Evolutionary conservation across 495 filamentous ascomycete species (phyloP).

Genomic region (Daldinia vernicosa): DNA sequence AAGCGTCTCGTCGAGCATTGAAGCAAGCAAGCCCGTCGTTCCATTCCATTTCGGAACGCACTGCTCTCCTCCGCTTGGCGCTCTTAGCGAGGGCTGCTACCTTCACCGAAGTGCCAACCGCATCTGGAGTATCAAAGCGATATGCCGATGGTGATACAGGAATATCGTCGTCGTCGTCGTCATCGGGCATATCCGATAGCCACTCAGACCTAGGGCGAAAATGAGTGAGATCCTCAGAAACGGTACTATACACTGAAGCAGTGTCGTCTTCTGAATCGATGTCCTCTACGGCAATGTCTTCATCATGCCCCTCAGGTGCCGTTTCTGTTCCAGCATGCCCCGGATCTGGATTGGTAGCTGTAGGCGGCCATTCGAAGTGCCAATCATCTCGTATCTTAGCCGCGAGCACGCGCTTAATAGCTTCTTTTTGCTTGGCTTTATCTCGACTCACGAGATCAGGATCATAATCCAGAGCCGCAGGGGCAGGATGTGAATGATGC

Average conservation of each 20-base stretch:
- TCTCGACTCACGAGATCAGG: constrained; percentile 64
- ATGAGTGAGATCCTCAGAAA: constrained; percentile 54
- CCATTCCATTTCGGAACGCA: constrained; percentile 82
- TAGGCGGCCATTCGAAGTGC: constrained; percentile 58
- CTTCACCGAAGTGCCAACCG: constrained; percentile 58
- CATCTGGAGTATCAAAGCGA: constrained; percentile 71
- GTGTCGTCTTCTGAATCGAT: constrained; percentile 50
- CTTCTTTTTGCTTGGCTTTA: constrained; percentile 63
- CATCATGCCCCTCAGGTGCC: constrained; percentile 4
- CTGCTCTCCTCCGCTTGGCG: constrained; percentile 66
- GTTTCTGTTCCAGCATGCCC: neutral
- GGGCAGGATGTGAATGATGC: constrained; percentile 45
- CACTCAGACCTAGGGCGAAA: constrained; percentile 57
- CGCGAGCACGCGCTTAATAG: constrained; percentile 59
- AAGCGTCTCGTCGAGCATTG: constrained; percentile 77
- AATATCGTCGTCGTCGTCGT: constrained; percentile 43
- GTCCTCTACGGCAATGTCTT: constrained; percentile 19
- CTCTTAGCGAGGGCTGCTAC: constrained; percentile 55
- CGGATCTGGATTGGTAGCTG: neutral
- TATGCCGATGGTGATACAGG: constrained; percentile 57
- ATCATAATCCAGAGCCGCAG: constrained; percentile 52
- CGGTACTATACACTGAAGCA: constrained; percentile 56
- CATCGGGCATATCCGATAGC: constrained; percentile 58
- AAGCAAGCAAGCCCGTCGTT: constrained; percentile 84
- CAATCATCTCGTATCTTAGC: constrained; percentile 69